phyloP scores from a whole-genome alignment of 164 flowering plant species.

The Aristolochia californica region DNA sequence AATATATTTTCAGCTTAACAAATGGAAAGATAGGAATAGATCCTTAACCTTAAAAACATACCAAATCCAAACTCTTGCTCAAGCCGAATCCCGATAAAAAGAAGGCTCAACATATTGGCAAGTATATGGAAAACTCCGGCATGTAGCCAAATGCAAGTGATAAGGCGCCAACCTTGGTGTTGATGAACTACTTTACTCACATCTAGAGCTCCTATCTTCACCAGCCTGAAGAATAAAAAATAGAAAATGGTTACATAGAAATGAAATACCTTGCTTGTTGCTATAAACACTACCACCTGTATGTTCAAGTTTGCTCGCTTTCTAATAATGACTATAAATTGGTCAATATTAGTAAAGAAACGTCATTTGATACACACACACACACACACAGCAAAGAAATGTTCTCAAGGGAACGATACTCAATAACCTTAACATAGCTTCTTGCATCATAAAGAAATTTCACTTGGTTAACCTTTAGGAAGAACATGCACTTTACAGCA shows the following conservation, averaged over 20 bases:
- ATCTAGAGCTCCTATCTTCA: slow-evolving; percentile 67
- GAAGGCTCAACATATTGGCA: slow-evolving; percentile 79
- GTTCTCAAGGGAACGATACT: no score
- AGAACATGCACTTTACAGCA: neutral
- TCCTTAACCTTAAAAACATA: slow-evolving; percentile 14
- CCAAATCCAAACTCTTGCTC: slow-evolving; percentile 91
- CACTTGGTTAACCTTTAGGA: neutral
- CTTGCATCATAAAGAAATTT: neutral
- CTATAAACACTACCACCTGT: no score
- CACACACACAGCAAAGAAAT: no score
- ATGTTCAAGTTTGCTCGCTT: no score
- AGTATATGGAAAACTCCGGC: slow-evolving; percentile 72
- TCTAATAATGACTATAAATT: no score
- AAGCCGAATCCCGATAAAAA: slow-evolving; percentile 79
- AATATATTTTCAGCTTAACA: no score
- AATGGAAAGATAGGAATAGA: no score
- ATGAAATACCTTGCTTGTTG: no score
- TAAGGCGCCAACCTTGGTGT: slow-evolving; percentile 62
- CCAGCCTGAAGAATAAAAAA: slow-evolving; percentile 26
- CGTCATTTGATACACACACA: no score
- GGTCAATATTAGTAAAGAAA: no score
- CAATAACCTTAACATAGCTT: neutral
- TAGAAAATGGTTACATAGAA: no score
- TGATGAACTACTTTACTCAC: slow-evolving; percentile 39
- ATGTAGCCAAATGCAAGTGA: slow-evolving; percentile 73